These are phyloP conservation scores for Nannizzia gypsea DNA, from an alignment of 2,329 filamentous ascomycete genomes.

Conservation along the genomic window DNA sequence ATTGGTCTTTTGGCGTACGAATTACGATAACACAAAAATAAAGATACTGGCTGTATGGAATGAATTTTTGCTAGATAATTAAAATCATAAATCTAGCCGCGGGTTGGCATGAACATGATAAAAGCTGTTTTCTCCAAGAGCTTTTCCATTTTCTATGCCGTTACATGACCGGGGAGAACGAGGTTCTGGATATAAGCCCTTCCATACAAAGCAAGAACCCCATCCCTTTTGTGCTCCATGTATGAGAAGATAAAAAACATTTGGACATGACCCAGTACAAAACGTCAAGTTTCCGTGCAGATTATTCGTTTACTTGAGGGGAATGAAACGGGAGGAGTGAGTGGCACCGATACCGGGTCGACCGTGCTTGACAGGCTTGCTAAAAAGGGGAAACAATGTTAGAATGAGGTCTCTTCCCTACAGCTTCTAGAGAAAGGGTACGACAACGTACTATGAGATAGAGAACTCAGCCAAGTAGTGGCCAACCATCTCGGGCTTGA, in stretches of 20 bases:
- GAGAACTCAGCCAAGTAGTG: constrained; percentile 99
- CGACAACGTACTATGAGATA: constrained; percentile 91
- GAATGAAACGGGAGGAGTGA: constrained; percentile 99
- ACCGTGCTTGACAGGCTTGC: constrained; percentile 99
- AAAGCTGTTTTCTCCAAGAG: not conserved
- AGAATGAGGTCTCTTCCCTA: not conserved
- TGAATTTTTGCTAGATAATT: constrained; percentile 7
- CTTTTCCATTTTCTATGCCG: not conserved
- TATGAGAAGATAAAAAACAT: constrained; percentile 4
- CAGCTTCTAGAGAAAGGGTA: too few species aligned
- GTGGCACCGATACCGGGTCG: constrained; percentile 99
- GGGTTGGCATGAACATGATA: not conserved
- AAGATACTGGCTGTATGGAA: constrained; percentile 3
- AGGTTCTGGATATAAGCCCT: constrained; percentile 5
- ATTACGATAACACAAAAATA: not conserved
- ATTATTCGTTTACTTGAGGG: constrained; percentile 70
- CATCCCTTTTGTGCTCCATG: not conserved
- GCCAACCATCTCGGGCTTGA: constrained; percentile 99
- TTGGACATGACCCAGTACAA: constrained; percentile 9
- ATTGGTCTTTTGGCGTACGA: not conserved
- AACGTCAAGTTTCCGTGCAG: constrained; percentile 5
- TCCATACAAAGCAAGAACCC: constrained; percentile 5
- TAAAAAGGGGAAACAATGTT: constrained; percentile 29
- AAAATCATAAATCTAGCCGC: constrained; percentile 6
- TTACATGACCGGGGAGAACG: not conserved